Conservation (phyloP, 139 green algal species). For the Spirogloea muscicola region DNA sequence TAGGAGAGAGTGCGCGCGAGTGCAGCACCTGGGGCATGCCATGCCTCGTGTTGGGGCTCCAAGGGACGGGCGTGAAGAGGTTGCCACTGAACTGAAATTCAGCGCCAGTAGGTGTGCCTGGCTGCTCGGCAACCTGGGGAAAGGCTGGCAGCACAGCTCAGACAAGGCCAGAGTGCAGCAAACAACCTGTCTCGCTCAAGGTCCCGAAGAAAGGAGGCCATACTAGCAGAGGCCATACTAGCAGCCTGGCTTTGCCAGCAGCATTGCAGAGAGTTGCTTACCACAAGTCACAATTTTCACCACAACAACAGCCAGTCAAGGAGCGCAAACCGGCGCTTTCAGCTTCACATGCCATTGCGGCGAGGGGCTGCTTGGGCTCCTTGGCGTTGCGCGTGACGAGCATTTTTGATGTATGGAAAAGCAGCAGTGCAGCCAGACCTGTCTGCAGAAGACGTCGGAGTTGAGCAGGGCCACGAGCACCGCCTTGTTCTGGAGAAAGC, state of each 20-base stretch:
- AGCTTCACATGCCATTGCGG: too few species aligned
- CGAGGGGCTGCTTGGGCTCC: too few species aligned
- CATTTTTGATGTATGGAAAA: neutral
- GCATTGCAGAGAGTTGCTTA: neutral
- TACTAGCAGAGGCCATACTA: too few species aligned
- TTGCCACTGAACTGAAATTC: slow-evolving; percentile 25
- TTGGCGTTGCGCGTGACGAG: too few species aligned
- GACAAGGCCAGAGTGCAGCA: neutral
- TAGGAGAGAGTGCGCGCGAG: too few species aligned
- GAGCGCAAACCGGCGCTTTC: too few species aligned
- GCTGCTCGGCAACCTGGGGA: slow-evolving; percentile 22
- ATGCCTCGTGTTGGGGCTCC: slow-evolving; percentile 12
- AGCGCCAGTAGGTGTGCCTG: slow-evolving; percentile 4
- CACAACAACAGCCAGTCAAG: too few species aligned
- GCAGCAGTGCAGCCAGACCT: slow-evolving; percentile 4
- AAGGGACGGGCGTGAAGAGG: slow-evolving; percentile 30
- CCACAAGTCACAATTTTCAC: neutral
- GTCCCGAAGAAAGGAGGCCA: neutral
- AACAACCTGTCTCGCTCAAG: neutral
- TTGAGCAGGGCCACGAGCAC: slow-evolving; percentile 31
- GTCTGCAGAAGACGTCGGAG: slow-evolving; percentile 33
- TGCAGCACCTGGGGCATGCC: slow-evolving; percentile 41
- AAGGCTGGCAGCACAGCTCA: slow-evolving; percentile 4
- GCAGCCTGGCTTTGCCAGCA: neutral
- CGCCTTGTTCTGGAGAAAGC: slow-evolving; percentile 21